Base-by-base conservation (phyloP, 2,329 filamentous ascomycete species). In the Allantophomopsis cytisporea region DNA sequence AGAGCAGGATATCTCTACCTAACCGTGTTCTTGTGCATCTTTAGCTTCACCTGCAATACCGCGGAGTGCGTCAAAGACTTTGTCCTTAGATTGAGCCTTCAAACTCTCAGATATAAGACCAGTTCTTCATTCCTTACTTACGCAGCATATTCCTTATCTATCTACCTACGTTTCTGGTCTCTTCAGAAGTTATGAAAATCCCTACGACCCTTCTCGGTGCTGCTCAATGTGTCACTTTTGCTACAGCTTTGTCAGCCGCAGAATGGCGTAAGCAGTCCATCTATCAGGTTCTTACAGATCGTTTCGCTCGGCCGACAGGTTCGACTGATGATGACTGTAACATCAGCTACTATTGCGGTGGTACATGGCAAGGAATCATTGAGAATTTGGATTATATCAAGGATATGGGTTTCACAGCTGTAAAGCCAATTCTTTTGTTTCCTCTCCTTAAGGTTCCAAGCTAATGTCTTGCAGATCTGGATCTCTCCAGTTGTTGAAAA, bases 341-440 rank as follows among this genome's bases (percentile, higher is more conserved):
- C n/a, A 21, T 41, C 6, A 38, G 39, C 13, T 42, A 43, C 17
- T 66, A 66, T 43, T 71, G 67, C 41, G 66, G 67, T 36, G 67
- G 67, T 8, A 68, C 65, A 15, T 71, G 65, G 60, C 57, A 60
- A 45, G 66, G 67, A 7, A 61, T 66, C 5, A 62, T 65, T 39
- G 55, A 62, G 28, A 58, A 64, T 17, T 54, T 71, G 7, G 66
- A 69, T 47, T 71, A 71, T 47, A 69, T 71, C 42, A 56, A 66
- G 42, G 58, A 53, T 11, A 60, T 68, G 53, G 65, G 66, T 0
- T 70, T 70, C 39, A 63, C 65, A 49, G 63, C 65, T 28, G 36
- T 38, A 30, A n/a, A 18, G 44, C n/a, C 21, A 17, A n/a, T 30
- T n/a, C n/a, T 14, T 39, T 20, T 4, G 11, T 6, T 17, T 13